Evolutionary conservation across 331 rosid genomes (phyloP), one percentile per base, ranked within the genome.

Genomic region (Malus hybrid): DNA sequence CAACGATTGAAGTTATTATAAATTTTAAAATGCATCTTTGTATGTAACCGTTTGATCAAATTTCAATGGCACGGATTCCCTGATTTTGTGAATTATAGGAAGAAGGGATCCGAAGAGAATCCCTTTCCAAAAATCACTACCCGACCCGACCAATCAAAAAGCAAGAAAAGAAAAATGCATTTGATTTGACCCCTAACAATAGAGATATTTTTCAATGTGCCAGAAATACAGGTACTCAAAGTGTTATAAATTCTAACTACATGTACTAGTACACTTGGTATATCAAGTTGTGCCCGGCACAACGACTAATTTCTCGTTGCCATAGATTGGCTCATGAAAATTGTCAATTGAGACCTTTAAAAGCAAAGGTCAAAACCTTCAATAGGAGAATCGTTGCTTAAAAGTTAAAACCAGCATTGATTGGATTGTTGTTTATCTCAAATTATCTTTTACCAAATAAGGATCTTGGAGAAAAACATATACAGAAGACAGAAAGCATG

Each of bases 111-210:
- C 24, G 24, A 24, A 24, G 24, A 24, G 24, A 24, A 24, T 24
- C 24, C 1, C 24, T 24, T 24, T 24, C 24, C 24, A 24, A 24
- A 10, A 42, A 42, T 3, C 48, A 42, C 1, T 39, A 3, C 5
- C 5, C 5, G 14, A 3, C 5, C 5, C 5, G 14, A 10, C 5
- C 14, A 11, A 53, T 83, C 79, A 67, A 83, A 83, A 84, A 86
- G 77, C 64, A 70, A 63, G 8, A 10, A 22, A 61, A 73, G 48
- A 44, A 71, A 73, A 70, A 66, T 53, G 58, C 58, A 53, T 7
- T 53, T 53, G 58, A 15, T 10, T 53, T 18, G 22, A 53, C 10
- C 22, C 14, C 14, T 10, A 10, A 0, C 5, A 42, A 42, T 42
- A 42, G 2, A 10, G 0, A 10, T 42, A 10, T 42, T 10, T 42